A percentile compares a stretch with the other conserved stretches of the same genome.
Evolutionary conservation across 306 rosid species (phyloP).

Genomic region (Quercus wislizeni): DNA sequence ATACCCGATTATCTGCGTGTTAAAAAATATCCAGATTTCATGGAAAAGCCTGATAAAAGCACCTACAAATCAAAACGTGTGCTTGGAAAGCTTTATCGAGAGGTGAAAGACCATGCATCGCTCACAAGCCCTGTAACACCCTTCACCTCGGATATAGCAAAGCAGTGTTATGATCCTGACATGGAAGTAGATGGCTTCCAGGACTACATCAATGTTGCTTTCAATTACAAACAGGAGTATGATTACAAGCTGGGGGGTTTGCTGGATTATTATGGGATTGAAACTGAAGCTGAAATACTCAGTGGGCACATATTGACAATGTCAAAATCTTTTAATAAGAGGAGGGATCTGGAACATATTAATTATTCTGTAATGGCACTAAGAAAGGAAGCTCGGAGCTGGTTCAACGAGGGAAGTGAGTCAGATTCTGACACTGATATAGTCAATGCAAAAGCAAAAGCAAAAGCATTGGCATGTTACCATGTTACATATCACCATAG

Average conservation of each 20-base stretch:
- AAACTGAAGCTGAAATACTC: constrained; percentile 72
- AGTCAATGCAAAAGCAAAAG: constrained; percentile 24
- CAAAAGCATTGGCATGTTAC: constrained; percentile 52
- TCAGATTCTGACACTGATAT: neutral
- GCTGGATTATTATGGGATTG: constrained; percentile 72
- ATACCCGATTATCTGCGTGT: constrained; percentile 13
- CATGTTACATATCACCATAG: constrained; percentile 38
- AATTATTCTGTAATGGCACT: constrained; percentile 49
- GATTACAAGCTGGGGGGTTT: constrained; percentile 59
- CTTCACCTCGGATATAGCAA: constrained; percentile 32
- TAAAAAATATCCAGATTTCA: constrained; percentile 32
- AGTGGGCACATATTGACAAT: constrained; percentile 56
- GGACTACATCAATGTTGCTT: constrained; percentile 64
- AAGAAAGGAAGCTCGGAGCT: constrained; percentile 34
- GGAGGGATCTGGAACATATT: constrained; percentile 51
- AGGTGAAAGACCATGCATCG: constrained; percentile 25
- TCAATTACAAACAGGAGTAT: constrained; percentile 51
- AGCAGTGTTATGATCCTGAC: constrained; percentile 25
- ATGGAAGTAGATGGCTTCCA: constrained; percentile 62
- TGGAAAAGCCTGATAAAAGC: constrained; percentile 32
- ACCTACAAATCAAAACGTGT: constrained; percentile 31
- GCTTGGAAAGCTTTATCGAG: constrained; percentile 38
- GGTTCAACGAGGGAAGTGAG: constrained; percentile 22
- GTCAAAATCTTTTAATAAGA: constrained; percentile 50
- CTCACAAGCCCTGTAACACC: neutral